A percentile compares a stretch with the other conserved stretches of the same genome.
These are phyloP conservation scores for Colletotrichum graminicola DNA, from an alignment of 2,329 filamentous ascomycete genomes.

Conservation along the genomic window DNA sequence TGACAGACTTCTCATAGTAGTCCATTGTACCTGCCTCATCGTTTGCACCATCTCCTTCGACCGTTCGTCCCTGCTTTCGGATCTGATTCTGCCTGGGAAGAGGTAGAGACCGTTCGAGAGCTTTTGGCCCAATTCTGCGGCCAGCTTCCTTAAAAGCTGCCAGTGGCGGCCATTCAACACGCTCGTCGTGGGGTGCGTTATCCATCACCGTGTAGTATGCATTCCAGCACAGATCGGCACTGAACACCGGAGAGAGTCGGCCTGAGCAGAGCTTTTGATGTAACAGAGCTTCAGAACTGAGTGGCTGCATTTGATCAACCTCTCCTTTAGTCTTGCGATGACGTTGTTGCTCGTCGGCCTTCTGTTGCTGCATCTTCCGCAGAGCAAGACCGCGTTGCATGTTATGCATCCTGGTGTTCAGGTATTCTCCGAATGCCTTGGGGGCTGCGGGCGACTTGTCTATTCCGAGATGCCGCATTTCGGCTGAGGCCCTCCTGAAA, in stretches of 20 bases:
- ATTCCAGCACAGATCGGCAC: slow-evolving; percentile 51
- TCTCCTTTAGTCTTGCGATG: background rate
- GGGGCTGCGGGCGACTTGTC: slow-evolving; percentile 55
- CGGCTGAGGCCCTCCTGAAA: slow-evolving; percentile 53
- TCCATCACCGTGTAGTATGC: slow-evolving; percentile 40
- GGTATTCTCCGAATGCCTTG: slow-evolving; percentile 50
- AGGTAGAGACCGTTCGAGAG: slow-evolving; percentile 46
- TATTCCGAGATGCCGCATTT: slow-evolving; percentile 52
- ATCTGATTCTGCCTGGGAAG: slow-evolving; percentile 47
- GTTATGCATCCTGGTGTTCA: slow-evolving; percentile 34
- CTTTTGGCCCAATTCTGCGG: slow-evolving; percentile 46
- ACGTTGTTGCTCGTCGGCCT: slow-evolving; percentile 18
- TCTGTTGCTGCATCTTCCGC: slow-evolving; percentile 43
- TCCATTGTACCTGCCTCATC: background rate
- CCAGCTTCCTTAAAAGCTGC: slow-evolving; percentile 54
- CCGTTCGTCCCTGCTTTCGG: background rate
- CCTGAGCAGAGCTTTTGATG: slow-evolving; percentile 46
- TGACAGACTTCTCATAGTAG: background rate
- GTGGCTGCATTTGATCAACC: background rate
- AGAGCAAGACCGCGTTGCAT: background rate
- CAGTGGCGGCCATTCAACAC: slow-evolving; percentile 51
- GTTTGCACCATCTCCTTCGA: slow-evolving; percentile 11
- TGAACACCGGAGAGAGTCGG: slow-evolving; percentile 51
- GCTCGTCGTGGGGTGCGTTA: slow-evolving; percentile 20
- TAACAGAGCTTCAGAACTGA: background rate